Evolutionary conservation across 2,329 filamentous ascomycete genomes (phyloP).

Genomic region (Emergomyces pasteurianus): DNA sequence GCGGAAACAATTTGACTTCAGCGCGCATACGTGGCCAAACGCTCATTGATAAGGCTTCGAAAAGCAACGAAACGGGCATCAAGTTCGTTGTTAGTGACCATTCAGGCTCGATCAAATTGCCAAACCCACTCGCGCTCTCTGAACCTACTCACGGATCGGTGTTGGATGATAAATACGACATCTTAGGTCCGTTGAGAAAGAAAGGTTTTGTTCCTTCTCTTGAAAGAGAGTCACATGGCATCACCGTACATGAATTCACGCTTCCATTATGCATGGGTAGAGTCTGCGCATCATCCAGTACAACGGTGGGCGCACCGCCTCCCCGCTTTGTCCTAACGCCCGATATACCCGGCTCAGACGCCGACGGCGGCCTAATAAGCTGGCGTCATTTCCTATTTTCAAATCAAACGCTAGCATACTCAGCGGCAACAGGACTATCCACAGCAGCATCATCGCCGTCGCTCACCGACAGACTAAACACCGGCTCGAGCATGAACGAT

Average conservation of each 20-base stretch:
- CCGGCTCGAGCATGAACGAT: slow-evolving; percentile 5
- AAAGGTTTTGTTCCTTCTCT: background rate
- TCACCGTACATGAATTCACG: slow-evolving; percentile 29
- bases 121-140: slow-evolving; percentile 4
- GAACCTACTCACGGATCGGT: slow-evolving; percentile 20
- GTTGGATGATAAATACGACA: slow-evolving; percentile 16
- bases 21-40: slow-evolving; percentile 35
- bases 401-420: slow-evolving; percentile 28
- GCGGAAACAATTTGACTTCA: slow-evolving; percentile 33
- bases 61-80: slow-evolving; percentile 30
- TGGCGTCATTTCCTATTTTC: slow-evolving; percentile 34
- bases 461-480: slow-evolving; percentile 4
- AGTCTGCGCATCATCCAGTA: slow-evolving; percentile 9
- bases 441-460: slow-evolving; percentile 18
- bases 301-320: slow-evolving; percentile 8
- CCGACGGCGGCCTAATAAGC: slow-evolving; percentile 32
- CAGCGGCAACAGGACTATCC: slow-evolving; percentile 19
- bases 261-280: slow-evolving; percentile 34
- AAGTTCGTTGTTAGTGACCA: slow-evolving; percentile 31
- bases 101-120: slow-evolving; percentile 23
- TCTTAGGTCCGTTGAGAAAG: slow-evolving; percentile 4
- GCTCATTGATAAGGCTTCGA: slow-evolving; percentile 33
- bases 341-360: slow-evolving; percentile 31
- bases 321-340: slow-evolving; percentile 31
- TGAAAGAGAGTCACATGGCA: slow-evolving; percentile 2